A percentile compares a stretch with the other conserved stretches of the same genome.
Evolutionary conservation across 768 basidiomycete genomes (phyloP).

Genomic region (Rhodotorula sphaerocarpa): DNA sequence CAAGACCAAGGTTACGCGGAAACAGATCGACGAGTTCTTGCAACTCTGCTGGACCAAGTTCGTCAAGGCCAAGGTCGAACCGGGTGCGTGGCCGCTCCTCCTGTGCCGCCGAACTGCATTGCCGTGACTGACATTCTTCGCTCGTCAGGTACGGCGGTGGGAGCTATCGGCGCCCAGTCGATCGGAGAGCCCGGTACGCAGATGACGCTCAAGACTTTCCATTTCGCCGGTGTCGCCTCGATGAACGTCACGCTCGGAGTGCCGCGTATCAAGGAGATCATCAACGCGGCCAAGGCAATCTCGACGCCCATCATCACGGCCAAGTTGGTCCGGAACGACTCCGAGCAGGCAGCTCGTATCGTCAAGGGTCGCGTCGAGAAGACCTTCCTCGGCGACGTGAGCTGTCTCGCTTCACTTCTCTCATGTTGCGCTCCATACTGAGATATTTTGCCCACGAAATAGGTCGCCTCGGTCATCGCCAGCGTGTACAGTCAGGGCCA

Average conservation of each 20-base stretch:
- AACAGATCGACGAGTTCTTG: constrained; percentile 69
- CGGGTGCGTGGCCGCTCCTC: constrained; percentile 51
- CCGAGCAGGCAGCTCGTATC: constrained; percentile 87
- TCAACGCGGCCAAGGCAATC: constrained; percentile 95
- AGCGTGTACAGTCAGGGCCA: constrained; percentile 92
- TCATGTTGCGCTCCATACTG: constrained; percentile 42
- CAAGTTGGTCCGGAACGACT: constrained; percentile 67
- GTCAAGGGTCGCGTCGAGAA: constrained; percentile 95
- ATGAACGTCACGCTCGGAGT: constrained; percentile 99
- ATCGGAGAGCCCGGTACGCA: constrained; percentile 99
- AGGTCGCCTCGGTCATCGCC: constrained; percentile 87
- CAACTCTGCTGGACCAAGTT: constrained; percentile 85
- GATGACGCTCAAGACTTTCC: constrained; percentile 99
- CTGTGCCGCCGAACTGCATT: neutral
- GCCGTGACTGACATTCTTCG: neutral
- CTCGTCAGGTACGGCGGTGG: constrained; percentile 78
- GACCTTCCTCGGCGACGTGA: constrained; percentile 83
- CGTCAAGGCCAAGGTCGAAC: constrained; percentile 91
- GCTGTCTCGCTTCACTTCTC: no score
- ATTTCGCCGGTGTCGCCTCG: constrained; percentile 98
- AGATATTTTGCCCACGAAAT: neutral
- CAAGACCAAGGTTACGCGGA: constrained; percentile 74
- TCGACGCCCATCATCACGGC: constrained; percentile 98
- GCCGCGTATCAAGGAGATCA: constrained; percentile 99
- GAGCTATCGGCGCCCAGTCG: constrained; percentile 96